phyloP scores from a whole-genome alignment of 2,329 filamentous ascomycete species.

The Cladorrhinum sp. region DNA sequence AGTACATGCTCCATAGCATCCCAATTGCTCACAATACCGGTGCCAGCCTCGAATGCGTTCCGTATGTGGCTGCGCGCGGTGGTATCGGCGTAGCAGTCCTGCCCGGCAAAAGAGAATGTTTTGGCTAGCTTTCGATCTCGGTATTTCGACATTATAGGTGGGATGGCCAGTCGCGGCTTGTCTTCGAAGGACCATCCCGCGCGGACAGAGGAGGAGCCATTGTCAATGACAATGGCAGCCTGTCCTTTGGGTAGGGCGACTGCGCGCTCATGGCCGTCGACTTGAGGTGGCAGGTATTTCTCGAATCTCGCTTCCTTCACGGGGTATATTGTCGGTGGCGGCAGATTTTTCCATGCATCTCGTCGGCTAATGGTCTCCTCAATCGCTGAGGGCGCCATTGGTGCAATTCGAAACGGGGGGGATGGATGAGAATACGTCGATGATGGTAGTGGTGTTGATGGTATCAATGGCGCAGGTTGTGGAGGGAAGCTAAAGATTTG shows the following conservation, averaged over 20 bases:
- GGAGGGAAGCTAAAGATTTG: not conserved
- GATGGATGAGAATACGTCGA: not conserved
- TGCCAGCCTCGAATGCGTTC: slow-evolving; percentile 86
- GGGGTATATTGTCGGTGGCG: slow-evolving; percentile 56
- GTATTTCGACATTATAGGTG: slow-evolving; percentile 92
- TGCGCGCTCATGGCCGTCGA: slow-evolving; percentile 70
- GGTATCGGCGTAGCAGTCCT: slow-evolving; percentile 91
- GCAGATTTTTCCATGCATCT: slow-evolving; percentile 44
- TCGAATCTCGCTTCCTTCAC: slow-evolving; percentile 62
- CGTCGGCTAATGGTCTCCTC: slow-evolving; percentile 41
- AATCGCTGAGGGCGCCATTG: slow-evolving; percentile 54
- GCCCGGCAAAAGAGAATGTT: slow-evolving; percentile 87
- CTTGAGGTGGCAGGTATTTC: slow-evolving; percentile 49
- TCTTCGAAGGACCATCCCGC: slow-evolving; percentile 95
- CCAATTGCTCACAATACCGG: slow-evolving; percentile 93
- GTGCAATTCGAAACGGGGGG: slow-evolving; percentile 1
- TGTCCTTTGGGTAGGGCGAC: slow-evolving; percentile 50
- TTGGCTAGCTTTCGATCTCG: slow-evolving; percentile 90
- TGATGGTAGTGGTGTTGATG: not conserved
- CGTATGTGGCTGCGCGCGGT: slow-evolving; percentile 87
- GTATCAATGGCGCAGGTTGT: not conserved
- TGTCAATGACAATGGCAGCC: slow-evolving; percentile 93
- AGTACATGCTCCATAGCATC: slow-evolving; percentile 93
- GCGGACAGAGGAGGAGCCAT: slow-evolving; percentile 86
- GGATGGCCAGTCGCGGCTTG: slow-evolving; percentile 73